Conservation (phyloP, 23 red algal genomes). For the Agarophyton chilense region DNA sequence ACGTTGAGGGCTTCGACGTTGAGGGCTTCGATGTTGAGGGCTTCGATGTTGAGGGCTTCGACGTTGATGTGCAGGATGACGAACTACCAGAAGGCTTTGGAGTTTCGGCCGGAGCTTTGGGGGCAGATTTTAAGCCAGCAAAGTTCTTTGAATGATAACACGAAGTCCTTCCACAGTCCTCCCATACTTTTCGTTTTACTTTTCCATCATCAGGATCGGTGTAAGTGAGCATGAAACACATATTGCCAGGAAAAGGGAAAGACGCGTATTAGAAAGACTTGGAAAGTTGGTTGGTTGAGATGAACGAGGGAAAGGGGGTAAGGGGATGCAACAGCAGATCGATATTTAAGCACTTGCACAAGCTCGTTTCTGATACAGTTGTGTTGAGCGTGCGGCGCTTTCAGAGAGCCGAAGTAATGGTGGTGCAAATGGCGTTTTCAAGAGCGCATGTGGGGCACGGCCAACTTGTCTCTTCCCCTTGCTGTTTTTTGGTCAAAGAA, state of each 20-base stretch:
- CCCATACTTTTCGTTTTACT: constrained; percentile 5
- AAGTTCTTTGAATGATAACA: constrained; percentile 10
- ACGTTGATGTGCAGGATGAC: not conserved
- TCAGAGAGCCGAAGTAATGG: not conserved
- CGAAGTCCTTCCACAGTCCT: not conserved
- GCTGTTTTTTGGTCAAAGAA: no score
- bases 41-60: not conserved
- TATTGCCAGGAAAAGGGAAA: not conserved
- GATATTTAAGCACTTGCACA: not conserved
- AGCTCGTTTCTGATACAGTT: not conserved
- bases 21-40: no score
- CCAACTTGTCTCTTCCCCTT: no score
- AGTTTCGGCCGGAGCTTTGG: not conserved
- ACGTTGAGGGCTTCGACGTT: no score
- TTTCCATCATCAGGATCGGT: constrained; percentile 3
- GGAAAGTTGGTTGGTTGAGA: not conserved
- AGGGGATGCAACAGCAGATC: not conserved
- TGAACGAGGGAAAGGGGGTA: not conserved
- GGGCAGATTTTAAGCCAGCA: not conserved
- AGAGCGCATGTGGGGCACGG: not conserved
- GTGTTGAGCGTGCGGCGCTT: not conserved
- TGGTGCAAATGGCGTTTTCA: not conserved
- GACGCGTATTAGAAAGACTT: not conserved
- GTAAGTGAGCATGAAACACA: constrained; percentile 33
- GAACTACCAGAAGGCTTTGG: not conserved